These are phyloP conservation scores for Filobasidium wieringae DNA, from an alignment of 768 basidiomycete genomes.

Conservation along the genomic window DNA sequence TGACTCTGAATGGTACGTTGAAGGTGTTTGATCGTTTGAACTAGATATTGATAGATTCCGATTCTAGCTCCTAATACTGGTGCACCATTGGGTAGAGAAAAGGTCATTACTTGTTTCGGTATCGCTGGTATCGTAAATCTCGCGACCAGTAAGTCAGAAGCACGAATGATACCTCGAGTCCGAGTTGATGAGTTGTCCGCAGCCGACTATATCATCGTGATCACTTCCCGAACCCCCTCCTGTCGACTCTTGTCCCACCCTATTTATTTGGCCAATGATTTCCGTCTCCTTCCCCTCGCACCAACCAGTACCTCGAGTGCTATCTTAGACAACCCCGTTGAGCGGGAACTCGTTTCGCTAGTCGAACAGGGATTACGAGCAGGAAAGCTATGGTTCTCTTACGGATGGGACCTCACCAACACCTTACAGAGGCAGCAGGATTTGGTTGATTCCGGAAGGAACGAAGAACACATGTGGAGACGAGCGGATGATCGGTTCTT, in stretches of 20 bases:
- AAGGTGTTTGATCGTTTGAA: background rate
- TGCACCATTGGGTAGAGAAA: slow-evolving; percentile 31
- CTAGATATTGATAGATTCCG: slow-evolving; percentile 1
- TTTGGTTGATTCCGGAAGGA: background rate
- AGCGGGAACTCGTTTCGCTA: slow-evolving; percentile 73
- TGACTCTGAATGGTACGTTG: slow-evolving; percentile 40
- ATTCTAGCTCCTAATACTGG: slow-evolving; percentile 4
- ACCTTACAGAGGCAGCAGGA: slow-evolving; percentile 62
- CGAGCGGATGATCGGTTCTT: slow-evolving; percentile 94
- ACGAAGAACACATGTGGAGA: slow-evolving; percentile 27
- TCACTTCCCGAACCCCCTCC: slow-evolving; percentile 68
- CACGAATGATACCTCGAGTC: too few species aligned
- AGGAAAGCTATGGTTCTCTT: slow-evolving; percentile 80
- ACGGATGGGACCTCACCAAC: slow-evolving; percentile 78
- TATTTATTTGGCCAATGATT: slow-evolving; percentile 79
- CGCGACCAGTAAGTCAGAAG: slow-evolving; percentile 36
- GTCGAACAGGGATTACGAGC: slow-evolving; percentile 69
- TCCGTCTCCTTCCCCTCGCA: slow-evolving; percentile 77
- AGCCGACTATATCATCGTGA: slow-evolving; percentile 89
- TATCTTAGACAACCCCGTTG: slow-evolving; percentile 67
- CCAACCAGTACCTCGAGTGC: slow-evolving; percentile 52
- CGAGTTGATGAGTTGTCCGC: background rate
- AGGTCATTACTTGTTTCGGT: slow-evolving; percentile 42
- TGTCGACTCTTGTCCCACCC: slow-evolving; percentile 73
- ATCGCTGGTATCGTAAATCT: slow-evolving; percentile 45